These are phyloP conservation scores for Yamadazyma jaroonii DNA, from an alignment of 1,139 yeast species.

Conservation along the genomic window DNA sequence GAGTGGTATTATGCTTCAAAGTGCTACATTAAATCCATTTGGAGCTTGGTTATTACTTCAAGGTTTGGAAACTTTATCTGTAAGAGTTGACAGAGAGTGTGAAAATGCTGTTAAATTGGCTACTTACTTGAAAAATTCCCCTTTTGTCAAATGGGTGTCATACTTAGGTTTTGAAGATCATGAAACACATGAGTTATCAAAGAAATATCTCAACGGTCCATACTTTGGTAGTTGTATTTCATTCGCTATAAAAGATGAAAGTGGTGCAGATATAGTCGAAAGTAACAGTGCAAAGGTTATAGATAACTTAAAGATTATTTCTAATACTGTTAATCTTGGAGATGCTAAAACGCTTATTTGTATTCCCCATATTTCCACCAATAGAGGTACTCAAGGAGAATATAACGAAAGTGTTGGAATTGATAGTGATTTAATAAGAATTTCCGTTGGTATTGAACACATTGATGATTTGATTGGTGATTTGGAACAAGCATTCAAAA, in stretches of 20 bases:
- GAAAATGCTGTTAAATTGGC: constrained; percentile 78
- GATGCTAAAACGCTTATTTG: constrained; percentile 90
- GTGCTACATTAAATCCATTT: constrained; percentile 84
- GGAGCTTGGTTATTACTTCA: constrained; percentile 79
- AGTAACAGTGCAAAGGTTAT: constrained; percentile 79
- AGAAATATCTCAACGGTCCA: constrained; percentile 65
- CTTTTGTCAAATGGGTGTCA: constrained; percentile 80
- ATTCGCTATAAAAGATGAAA: constrained; percentile 73
- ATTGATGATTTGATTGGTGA: constrained; percentile 85
- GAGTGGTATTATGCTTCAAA: constrained; percentile 84
- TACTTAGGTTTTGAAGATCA: constrained; percentile 87
- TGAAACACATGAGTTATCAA: constrained; percentile 74
- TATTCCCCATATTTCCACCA: constrained; percentile 92
- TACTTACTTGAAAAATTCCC: constrained; percentile 63
- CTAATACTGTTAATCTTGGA: constrained; percentile 93
- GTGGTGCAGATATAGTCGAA: constrained; percentile 48
- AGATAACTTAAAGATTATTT: constrained; percentile 74
- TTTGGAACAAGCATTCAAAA: constrained; percentile 71
- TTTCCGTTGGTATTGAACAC: constrained; percentile 83
- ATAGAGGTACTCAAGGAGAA: constrained; percentile 70
- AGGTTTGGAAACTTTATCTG: constrained; percentile 88
- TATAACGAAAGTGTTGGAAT: constrained; percentile 72
- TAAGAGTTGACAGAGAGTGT: constrained; percentile 89
- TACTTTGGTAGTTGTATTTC: constrained; percentile 86
- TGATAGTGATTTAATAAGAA: constrained; percentile 78